Conservation (phyloP, 345 rosid genomes). For the Eucalyptus globulus region DNA sequence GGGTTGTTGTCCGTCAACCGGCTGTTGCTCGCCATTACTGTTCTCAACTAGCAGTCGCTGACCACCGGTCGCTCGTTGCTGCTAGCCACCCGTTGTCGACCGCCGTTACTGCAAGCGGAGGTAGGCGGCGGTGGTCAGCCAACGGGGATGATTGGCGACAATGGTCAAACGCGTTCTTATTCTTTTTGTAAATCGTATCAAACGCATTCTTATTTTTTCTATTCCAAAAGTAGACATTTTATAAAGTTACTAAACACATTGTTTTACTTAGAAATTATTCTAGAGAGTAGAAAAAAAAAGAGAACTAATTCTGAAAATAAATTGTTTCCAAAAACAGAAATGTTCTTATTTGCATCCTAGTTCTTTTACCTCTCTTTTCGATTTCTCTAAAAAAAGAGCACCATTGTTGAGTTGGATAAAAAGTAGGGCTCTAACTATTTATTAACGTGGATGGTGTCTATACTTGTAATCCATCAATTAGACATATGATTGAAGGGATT, state of each 20-base stretch:
- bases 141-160: fast-evolving
- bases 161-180: fast-evolving
- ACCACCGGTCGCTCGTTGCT: fast-evolving
- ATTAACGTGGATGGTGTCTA: neutral
- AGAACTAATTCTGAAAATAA: fast-evolving
- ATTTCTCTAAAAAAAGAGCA: neutral
- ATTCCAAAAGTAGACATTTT: no score
- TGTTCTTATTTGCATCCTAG: fast-evolving
- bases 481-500: neutral
- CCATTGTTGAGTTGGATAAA: neutral
- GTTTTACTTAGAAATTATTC: no score
- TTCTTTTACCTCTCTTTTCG: neutral
- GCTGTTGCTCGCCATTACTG: fast-evolving
- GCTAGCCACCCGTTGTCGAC: fast-evolving
- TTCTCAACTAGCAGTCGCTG: fast-evolving
- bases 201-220: fast-evolving
- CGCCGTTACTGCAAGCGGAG: fast-evolving
- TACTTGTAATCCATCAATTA: neutral
- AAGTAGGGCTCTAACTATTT: neutral
- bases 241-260: no score
- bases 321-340: fast-evolving
- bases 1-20: fast-evolving
- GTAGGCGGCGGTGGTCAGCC: fast-evolving
- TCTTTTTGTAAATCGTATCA: no score
- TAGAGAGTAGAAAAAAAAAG: fast-evolving